Base-by-base conservation (phyloP, 2,329 filamentous ascomycete genomes). In the Didymella segeticola region DNA sequence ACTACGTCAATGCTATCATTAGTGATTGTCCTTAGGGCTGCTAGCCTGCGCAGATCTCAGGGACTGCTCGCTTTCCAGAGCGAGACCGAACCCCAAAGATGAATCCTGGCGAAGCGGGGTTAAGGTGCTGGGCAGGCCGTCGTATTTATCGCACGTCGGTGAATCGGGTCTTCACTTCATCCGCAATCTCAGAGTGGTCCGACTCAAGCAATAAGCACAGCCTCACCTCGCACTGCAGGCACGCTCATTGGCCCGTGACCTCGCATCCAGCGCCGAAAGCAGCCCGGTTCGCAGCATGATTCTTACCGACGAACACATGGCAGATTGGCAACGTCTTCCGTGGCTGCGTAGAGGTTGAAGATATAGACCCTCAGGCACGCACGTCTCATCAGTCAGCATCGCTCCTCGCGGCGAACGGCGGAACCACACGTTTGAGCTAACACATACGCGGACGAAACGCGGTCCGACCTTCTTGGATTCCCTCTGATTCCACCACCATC, bases 351-450 rank as follows among this genome's bases (percentile, higher is more conserved):
- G 26, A 33, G 33, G 23, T 10, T 20, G 26, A 14, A 27, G 23
- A 53, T 54, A 54, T 54, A 48, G 29, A 39, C 45, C 45, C 45
- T 49, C 27, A 54, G 34, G 51, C 45, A 54, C 31, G 38, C 33
- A 36, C 39, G 33, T 48, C 41, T 43, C 33, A n/a, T 36, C 41
- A 33, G 51, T 45, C 39, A 49, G 45, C 50, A 33, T 33, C 31
- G 33, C 26, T 33, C 5, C 22, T 38, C 15, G 36, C 34, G 39
- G 38, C 33, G 22, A 33, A 22, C 19, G n/a, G 23, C 45, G 25
- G 39, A 29, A 15, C 25, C 38, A 27, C 11, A n/a, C n/a, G 9
- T 41, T 37, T 56, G 34, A 48, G 27, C 52, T 50, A 55, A 49
- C 33, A 31, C 29, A 49, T 38, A 31, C 29, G 15, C 47, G 53